phyloP scores from a whole-genome alignment of 495 filamentous ascomycete species.

The Aspergillus biplanus region DNA sequence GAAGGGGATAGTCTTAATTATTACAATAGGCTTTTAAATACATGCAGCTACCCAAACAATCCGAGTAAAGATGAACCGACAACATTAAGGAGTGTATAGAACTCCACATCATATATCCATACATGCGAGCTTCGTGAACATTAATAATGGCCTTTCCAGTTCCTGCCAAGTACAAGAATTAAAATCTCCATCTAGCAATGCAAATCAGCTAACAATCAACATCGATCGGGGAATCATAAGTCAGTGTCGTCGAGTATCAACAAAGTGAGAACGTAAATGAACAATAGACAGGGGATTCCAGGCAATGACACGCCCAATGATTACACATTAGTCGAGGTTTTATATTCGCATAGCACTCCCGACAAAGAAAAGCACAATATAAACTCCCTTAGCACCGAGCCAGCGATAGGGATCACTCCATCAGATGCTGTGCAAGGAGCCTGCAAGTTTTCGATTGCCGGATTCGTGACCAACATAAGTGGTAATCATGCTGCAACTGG shows the following conservation, averaged over 20 bases:
- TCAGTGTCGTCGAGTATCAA: neutral
- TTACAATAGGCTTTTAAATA: neutral
- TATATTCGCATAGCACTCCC: neutral
- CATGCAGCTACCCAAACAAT: neutral
- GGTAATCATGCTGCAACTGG: neutral
- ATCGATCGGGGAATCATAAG: constrained; percentile 11
- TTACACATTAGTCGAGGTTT: neutral
- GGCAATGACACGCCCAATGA: neutral
- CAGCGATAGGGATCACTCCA: neutral
- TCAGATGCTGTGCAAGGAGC: neutral
- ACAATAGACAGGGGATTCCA: neutral
- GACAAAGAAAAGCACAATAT: neutral
- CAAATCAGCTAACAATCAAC: constrained; percentile 9
- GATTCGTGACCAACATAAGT: neutral
- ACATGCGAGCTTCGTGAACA: constrained; percentile 4
- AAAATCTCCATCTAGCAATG: constrained; percentile 6
- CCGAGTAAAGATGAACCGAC: neutral
- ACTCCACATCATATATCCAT: constrained; percentile 11
- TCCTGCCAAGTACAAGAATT: constrained; percentile 10
- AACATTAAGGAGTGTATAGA: constrained; percentile 1
- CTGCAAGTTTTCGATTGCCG: neutral
- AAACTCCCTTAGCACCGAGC: too few relatives aligned
- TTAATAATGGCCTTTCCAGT: neutral
- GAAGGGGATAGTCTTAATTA: neutral
- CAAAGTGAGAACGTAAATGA: neutral